A percentile compares a stretch with the other conserved stretches of the same genome.
Evolutionary conservation across 1,284 basidiomycete genomes (phyloP).

Genomic region (Hymenochaete sp.): DNA sequence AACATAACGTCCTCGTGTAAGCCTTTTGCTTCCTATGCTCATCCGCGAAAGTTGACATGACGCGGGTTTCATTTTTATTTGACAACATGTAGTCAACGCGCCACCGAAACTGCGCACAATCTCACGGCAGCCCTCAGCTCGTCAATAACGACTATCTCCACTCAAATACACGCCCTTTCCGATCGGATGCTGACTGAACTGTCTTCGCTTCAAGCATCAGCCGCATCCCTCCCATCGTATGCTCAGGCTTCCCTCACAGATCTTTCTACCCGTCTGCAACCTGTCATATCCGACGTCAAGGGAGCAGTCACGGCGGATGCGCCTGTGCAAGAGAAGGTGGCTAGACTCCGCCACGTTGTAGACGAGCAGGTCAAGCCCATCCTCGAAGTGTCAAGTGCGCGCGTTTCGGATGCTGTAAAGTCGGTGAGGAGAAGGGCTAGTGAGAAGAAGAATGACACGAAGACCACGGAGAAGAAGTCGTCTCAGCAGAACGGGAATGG

Average conservation of each 20-base stretch:
- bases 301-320: constrained; percentile 4
- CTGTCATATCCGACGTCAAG: constrained; percentile 12
- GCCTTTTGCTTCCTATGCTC: constrained; percentile 21
- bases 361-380: constrained; percentile 14
- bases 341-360: constrained; percentile 1
- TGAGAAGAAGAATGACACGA: not conserved
- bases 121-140: constrained; percentile 51
- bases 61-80: constrained; percentile 1
- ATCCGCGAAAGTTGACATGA: not conserved
- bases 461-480: too few species aligned
- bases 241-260: constrained; percentile 44
- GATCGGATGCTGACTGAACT: constrained; percentile 57
- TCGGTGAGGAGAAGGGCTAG: constrained; percentile 6
- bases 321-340: constrained; percentile 14
- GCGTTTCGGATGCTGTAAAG: constrained; percentile 8
- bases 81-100: constrained; percentile 44
- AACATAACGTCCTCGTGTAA: constrained; percentile 58
- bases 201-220: constrained; percentile 53
- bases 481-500: constrained; percentile 5
- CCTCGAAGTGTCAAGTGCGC: constrained; percentile 7
- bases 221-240: constrained; percentile 44
- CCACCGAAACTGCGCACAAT: constrained; percentile 55
- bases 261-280: constrained; percentile 19
- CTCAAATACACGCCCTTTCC: constrained; percentile 42
- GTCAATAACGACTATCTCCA: constrained; percentile 41